Percentiles rank a stretch among this genome's conserved stretches.
Conservation (phyloP, 139 green algal genomes). For the Diplosphaera chodatii region DNA sequence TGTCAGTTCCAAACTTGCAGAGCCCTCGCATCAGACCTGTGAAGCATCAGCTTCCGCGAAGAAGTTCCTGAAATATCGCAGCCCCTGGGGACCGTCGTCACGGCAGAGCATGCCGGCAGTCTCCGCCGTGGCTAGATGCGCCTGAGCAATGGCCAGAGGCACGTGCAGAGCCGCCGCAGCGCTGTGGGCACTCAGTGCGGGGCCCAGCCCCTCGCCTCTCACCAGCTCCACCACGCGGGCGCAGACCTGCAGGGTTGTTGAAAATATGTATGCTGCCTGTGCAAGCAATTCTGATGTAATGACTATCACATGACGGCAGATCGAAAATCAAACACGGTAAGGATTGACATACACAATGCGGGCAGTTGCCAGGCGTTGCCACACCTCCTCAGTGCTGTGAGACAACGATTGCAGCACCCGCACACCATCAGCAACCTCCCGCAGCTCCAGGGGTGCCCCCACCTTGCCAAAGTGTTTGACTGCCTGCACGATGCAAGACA, state of each 20-base stretch:
- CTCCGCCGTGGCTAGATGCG: conserved; percentile 83
- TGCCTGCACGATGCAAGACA: conserved; percentile 4
- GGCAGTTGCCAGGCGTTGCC: too few species aligned
- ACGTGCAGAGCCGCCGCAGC: conserved; percentile 48
- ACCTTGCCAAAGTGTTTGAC: conserved; percentile 26
- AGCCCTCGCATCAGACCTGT: too few species aligned
- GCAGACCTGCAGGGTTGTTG: conserved; percentile 23
- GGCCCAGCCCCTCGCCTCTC: conserved; percentile 29
- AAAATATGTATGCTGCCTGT: too few species aligned
- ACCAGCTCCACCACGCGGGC: conserved; percentile 10
- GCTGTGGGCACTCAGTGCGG: conserved; percentile 41
- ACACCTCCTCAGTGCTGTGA: conserved; percentile 53
- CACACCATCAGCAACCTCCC: conserved; percentile 63
- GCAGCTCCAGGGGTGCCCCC: conserved; percentile 42
- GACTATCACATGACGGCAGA: too few species aligned
- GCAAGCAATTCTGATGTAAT: too few species aligned
- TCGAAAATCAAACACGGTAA: too few species aligned
- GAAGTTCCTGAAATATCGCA: conserved; percentile 87
- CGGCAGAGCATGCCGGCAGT: conserved; percentile 68
- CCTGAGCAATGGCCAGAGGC: conserved; percentile 58
- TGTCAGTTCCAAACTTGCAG: too few species aligned
- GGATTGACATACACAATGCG: too few species aligned
- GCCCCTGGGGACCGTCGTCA: conserved; percentile 79
- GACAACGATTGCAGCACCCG: conserved; percentile 59
- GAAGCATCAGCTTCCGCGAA: conserved; percentile 46